Evolutionary conservation across 2,329 filamentous ascomycete species (phyloP).

Genomic region (Exophiala sideris): DNA sequence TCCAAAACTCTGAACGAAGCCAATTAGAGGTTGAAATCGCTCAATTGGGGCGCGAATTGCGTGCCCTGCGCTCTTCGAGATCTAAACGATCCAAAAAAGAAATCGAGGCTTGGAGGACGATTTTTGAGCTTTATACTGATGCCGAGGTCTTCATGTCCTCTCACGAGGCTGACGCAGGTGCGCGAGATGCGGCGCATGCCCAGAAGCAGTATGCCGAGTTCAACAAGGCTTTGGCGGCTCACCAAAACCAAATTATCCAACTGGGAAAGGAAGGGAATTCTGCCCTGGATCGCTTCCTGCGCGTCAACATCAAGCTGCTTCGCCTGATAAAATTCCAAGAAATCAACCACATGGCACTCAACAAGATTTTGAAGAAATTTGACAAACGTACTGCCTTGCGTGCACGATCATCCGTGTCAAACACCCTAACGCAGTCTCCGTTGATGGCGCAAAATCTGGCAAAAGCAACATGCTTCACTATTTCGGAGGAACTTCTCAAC

Average conservation of each 20-base stretch:
- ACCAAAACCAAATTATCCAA: conserved; percentile 59
- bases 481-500: conserved; percentile 68
- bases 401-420: conserved; percentile 48
- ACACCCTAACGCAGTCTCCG: conserved; percentile 16
- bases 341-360: conserved; percentile 72
- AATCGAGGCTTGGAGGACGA: conserved; percentile 70
- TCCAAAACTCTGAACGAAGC: conserved; percentile 65
- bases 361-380: conserved; percentile 88
- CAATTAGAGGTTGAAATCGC: conserved; percentile 62
- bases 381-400: conserved; percentile 78
- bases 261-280: conserved; percentile 62
- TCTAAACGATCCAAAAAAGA: conserved; percentile 61
- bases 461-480: conserved; percentile 69
- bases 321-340: conserved; percentile 79
- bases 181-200: conserved; percentile 63
- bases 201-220: conserved; percentile 69
- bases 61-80: conserved; percentile 59
- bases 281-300: conserved; percentile 66
- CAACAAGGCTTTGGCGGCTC: conserved; percentile 50
- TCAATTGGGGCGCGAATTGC: conserved; percentile 62
- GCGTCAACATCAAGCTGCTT: conserved; percentile 72
- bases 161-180: conserved; percentile 66
- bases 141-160: conserved; percentile 79
- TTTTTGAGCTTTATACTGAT: conserved; percentile 79
- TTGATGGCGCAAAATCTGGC: conserved; percentile 61